Conservation (phyloP, 805 yeast genomes). For the Priceomyces fermenticarens region DNA sequence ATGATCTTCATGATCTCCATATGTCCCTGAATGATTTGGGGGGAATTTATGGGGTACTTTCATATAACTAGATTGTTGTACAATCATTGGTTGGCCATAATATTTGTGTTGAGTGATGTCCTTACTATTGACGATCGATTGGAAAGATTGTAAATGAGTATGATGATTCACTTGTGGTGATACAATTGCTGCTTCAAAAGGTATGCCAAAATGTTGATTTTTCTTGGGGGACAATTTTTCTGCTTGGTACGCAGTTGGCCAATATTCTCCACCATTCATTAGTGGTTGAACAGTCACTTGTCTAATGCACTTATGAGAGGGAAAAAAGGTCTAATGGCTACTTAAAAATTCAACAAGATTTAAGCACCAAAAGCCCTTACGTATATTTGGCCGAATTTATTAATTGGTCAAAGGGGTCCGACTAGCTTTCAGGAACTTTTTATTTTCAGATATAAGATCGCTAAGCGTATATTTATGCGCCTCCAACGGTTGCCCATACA, state of each 20-base stretch:
- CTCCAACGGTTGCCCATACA: too few relatives aligned
- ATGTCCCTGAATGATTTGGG: neutral
- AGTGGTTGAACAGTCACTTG: neutral
- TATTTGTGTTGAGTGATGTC: conserved; percentile 17
- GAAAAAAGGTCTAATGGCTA: neutral
- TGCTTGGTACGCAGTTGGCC: neutral
- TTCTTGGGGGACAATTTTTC: neutral
- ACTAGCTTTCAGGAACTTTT: too few relatives aligned
- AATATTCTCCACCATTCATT: conserved; percentile 2
- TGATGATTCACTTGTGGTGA: too few relatives aligned
- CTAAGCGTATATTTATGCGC: too few relatives aligned
- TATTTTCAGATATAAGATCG: too few relatives aligned
- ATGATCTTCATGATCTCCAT: conserved; percentile 4
- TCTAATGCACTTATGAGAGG: neutral
- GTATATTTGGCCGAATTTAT: too few relatives aligned
- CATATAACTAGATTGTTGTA: conserved; percentile 21
- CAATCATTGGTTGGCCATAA: conserved; percentile 20
- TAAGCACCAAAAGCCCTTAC: too few relatives aligned
- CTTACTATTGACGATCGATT: conserved; percentile 2
- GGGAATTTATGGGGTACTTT: conserved; percentile 7
- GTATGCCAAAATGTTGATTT: too few relatives aligned
- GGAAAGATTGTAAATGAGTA: neutral
- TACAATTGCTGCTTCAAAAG: too few relatives aligned
- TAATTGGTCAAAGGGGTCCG: too few relatives aligned
- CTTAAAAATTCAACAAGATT: too few relatives aligned